Percentiles rank a stretch among this genome's conserved stretches.
Evolutionary conservation across 1,139 yeast species (phyloP).

Genomic region (Meyerozyma elateridarum): DNA sequence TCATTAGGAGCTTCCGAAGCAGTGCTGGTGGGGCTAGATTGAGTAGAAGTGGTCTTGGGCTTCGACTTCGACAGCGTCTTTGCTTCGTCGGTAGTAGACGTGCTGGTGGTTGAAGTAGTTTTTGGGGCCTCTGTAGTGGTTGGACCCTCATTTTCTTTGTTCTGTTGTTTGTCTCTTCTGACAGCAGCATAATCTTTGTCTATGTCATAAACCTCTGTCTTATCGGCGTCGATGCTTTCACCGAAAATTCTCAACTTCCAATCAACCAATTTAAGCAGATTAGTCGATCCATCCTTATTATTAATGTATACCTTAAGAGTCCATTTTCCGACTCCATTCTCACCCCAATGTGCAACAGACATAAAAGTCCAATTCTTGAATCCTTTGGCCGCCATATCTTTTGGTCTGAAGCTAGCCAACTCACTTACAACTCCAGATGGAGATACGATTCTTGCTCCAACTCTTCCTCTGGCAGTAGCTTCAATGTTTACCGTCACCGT

Average conservation of each 20-base stretch:
- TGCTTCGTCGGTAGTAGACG: conserved; percentile 5
- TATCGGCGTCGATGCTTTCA: conserved; percentile 58
- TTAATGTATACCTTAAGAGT: conserved; percentile 49
- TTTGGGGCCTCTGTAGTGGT: conserved; percentile 6
- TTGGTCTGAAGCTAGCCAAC: conserved; percentile 65
- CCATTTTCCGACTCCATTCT: conserved; percentile 81
- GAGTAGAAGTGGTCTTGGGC: conserved; percentile 9
- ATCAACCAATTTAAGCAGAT: conserved; percentile 47
- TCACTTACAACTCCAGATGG: conserved; percentile 74
- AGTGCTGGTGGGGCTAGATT: conserved; percentile 7
- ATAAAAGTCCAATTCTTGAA: conserved; percentile 86
- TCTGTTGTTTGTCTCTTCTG: conserved; percentile 26
- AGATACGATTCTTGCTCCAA: conserved; percentile 60
- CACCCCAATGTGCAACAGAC: conserved; percentile 99
- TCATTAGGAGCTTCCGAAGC: neutral
- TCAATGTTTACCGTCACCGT: conserved; percentile 73
- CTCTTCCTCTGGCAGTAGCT: conserved; percentile 64
- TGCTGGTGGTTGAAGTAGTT: neutral
- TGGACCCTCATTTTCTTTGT: conserved; percentile 9
- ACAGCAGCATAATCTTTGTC: conserved; percentile 37
- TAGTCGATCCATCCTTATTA: conserved; percentile 16
- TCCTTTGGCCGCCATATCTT: conserved; percentile 57
- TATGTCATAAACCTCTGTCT: conserved; percentile 47
- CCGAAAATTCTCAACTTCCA: conserved; percentile 88
- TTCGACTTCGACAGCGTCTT: conserved; percentile 5